A percentile compares a stretch with the other conserved stretches of the same genome.
phyloP scores from a whole-genome alignment of 2,329 filamentous ascomycete genomes.

The Scedosporium apiospermum region DNA sequence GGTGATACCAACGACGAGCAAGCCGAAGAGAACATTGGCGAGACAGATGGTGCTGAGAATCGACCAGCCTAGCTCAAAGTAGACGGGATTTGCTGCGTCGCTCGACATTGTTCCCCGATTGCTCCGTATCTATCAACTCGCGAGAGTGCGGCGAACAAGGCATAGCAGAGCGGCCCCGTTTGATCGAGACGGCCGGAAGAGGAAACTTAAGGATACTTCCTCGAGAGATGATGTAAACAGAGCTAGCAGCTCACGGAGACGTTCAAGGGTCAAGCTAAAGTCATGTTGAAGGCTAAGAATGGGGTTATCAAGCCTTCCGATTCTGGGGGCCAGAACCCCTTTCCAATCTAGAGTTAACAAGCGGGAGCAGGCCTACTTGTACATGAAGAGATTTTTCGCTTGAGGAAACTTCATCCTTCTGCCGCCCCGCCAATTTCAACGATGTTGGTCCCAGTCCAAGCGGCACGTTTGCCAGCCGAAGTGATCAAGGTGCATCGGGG shows the following conservation, averaged over 20 bases:
- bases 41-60: slow-evolving; percentile 34
- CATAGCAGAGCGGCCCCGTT: too few relatives aligned
- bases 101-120: neutral
- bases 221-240: neutral
- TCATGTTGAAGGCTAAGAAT: neutral
- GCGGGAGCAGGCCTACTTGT: neutral
- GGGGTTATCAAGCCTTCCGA: too few relatives aligned
- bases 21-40: slow-evolving; percentile 27
- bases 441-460: neutral
- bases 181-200: neutral
- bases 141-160: too few relatives aligned
- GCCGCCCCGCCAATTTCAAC: neutral
- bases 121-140: too few relatives aligned
- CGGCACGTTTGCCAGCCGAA: neutral
- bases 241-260: neutral
- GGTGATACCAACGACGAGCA: slow-evolving; percentile 28
- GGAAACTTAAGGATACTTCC: neutral
- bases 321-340: too few relatives aligned
- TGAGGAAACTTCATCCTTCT: neutral
- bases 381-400: too few relatives aligned
- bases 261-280: neutral
- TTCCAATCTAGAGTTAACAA: neutral
- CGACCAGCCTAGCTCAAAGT: slow-evolving; percentile 33
- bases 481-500: neutral
- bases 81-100: slow-evolving; percentile 13